phyloP scores from a whole-genome alignment of 2,329 filamentous ascomycete genomes.

The Colletotrichum echinochloae region DNA sequence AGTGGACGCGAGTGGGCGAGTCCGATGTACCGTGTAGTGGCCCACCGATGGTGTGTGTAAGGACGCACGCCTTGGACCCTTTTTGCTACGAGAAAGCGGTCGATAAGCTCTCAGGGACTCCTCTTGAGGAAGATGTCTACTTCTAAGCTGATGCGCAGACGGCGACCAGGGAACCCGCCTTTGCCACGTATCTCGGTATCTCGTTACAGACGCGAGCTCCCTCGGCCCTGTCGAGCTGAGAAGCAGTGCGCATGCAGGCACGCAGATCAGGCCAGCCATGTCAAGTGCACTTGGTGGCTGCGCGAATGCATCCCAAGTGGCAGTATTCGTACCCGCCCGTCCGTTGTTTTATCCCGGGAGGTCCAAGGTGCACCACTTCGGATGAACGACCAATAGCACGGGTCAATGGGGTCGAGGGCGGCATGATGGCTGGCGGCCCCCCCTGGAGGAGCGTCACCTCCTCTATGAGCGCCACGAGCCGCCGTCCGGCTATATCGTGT shows the following conservation, averaged over 20 bases:
- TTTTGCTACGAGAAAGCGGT: neutral
- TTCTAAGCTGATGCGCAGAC: neutral
- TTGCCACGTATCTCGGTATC: no score
- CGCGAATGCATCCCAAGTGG: neutral
- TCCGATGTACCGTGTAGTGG: neutral
- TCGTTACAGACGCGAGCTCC: no score
- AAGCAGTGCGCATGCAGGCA: slow-evolving; percentile 1
- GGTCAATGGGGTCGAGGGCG: slow-evolving; percentile 1
- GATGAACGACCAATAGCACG: slow-evolving; percentile 5
- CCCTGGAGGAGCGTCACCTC: neutral
- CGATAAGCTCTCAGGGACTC: slow-evolving; percentile 6
- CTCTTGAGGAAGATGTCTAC: neutral
- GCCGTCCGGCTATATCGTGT: slow-evolving; percentile 6
- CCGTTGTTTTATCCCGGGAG: neutral
- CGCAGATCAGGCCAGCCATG: neutral
- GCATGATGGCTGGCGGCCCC: neutral
- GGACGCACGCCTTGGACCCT: neutral
- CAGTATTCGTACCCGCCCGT: neutral
- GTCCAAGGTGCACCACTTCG: neutral
- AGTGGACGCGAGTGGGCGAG: neutral
- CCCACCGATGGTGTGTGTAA: neutral
- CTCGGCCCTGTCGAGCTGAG: slow-evolving; percentile 36
- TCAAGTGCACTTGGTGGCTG: neutral
- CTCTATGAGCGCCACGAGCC: neutral
- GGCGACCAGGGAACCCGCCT: neutral